A percentile compares a stretch with the other conserved stretches of the same genome.
phyloP scores from a whole-genome alignment of 495 filamentous ascomycete species.

The Penicillium riverlandense region DNA sequence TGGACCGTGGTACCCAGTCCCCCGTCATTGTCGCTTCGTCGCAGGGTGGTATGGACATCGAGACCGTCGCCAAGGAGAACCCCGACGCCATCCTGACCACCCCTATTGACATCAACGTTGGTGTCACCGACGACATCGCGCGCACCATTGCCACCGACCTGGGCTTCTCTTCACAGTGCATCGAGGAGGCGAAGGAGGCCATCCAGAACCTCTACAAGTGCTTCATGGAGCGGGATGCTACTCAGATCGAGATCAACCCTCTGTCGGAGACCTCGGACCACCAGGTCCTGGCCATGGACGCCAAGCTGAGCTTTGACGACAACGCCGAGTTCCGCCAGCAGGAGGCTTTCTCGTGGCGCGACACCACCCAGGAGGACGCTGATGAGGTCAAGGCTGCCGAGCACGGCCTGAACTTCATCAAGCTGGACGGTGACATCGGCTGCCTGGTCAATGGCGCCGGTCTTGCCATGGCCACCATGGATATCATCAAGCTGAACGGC shows the following conservation, averaged over 20 bases:
- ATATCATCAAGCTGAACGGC: constrained; percentile 99
- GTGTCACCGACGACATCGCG: constrained; percentile 93
- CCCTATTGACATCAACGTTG: constrained; percentile 85
- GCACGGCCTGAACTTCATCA: constrained; percentile 96
- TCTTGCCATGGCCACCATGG: constrained; percentile 99
- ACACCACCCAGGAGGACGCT: constrained; percentile 89
- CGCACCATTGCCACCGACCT: constrained; percentile 83
- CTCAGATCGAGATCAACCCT: constrained; percentile 99
- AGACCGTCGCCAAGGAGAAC: constrained; percentile 95
- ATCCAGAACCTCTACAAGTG: constrained; percentile 99
- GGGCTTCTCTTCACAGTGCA: constrained; percentile 94
- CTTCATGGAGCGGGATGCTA: constrained; percentile 96
- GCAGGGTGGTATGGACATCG: constrained; percentile 98
- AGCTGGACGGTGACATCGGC: constrained; percentile 98
- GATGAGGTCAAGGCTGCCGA: constrained; percentile 96
- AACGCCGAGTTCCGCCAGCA: constrained; percentile 98
- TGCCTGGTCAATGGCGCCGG: constrained; percentile 98
- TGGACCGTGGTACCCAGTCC: constrained; percentile 88
- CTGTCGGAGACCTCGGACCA: constrained; percentile 95
- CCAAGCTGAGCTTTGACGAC: constrained; percentile 96
- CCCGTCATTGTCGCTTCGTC: constrained; percentile 96
- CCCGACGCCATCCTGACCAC: constrained; percentile 92
- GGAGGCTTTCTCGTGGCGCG: constrained; percentile 89
- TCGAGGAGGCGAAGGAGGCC: constrained; percentile 86
- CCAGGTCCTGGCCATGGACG: constrained; percentile 96